Evolutionary conservation across 78 protist genomes (phyloP), one percentile per base, ranked within the genome.

Genomic region (Dictyostelium intermedium): DNA sequence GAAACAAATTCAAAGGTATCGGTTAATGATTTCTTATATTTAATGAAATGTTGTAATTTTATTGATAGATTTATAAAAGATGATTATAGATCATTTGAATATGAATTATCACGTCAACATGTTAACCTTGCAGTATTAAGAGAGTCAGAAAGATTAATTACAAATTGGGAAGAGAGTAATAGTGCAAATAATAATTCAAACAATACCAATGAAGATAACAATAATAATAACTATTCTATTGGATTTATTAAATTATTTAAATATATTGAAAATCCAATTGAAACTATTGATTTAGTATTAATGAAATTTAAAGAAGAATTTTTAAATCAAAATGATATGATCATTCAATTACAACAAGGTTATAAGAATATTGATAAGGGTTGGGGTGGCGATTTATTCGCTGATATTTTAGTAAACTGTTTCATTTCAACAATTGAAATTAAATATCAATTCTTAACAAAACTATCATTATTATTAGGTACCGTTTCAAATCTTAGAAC

Each of bases 301-400:
- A 16, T 6, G 25, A 18, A 41, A n/a, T 35, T 77, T 43, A 77
- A 10, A 23, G 32, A 41, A 41, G 82, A 77, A 25, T 77, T 77
- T 41, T 39, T 11, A 13, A 43, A 77, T 77, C 63, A 53, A 13
- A 83, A 63, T 70, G 69, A 72, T 34, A 32, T 66, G 74, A 5
- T 30, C 10, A 47, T 47, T 32, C 43, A 20, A 32, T 30, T 60
- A 56, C 53, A 83, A 61, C 78, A 83, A 10, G 74, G 30, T 39
- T 66, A 3, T 20, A 73, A 41, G 47, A 77, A 43, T 37, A 34
- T 13, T n/a, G 74, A 66, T 27, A 66, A 66, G 27, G 74, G 39
- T 50, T 83, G 94, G 56, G 7, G n/a, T 23, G 79, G 89, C 27
- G 94, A 89, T 9, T 56, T 80, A 8, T 89, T 70, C 34, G 20